Evolutionary conservation across 139 green algal species (phyloP).

Genomic region (Ettlia oleoabundans): DNA sequence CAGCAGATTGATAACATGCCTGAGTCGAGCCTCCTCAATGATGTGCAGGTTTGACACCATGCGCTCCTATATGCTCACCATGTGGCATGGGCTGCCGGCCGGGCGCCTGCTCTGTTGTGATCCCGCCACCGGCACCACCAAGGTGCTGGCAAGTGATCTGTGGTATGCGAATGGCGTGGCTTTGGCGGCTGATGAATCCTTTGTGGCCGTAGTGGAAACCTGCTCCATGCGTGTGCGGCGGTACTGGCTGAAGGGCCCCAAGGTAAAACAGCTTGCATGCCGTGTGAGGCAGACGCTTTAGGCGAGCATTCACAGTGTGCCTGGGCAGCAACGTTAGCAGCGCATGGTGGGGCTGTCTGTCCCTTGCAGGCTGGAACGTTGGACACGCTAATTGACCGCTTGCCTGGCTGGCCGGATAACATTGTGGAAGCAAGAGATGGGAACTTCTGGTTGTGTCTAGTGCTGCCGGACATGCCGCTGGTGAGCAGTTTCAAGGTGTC

Average conservation of each 20-base stretch:
- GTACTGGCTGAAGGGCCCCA: conserved; percentile 68
- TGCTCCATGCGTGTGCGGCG: conserved; percentile 47
- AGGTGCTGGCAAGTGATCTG: conserved; percentile 39
- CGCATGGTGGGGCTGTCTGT: not conserved
- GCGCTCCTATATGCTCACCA: conserved; percentile 34
- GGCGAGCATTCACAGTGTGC: too few relatives aligned
- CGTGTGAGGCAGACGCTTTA: too few relatives aligned
- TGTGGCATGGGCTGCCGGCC: conserved; percentile 42
- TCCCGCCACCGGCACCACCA: conserved; percentile 14
- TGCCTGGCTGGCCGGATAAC: conserved; percentile 81
- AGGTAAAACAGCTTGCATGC: too few relatives aligned
- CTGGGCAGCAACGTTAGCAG: too few relatives aligned
- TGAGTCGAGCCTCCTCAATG: not conserved
- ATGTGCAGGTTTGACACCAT: conserved; percentile 49
- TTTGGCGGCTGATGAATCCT: conserved; percentile 38
- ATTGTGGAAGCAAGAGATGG: conserved; percentile 53
- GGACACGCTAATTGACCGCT: conserved; percentile 59
- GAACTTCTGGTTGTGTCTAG: conserved; percentile 62
- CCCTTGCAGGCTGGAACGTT: conserved; percentile 48
- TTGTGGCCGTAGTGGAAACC: conserved; percentile 47
- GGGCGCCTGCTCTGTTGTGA: conserved; percentile 54
- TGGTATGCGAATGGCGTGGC: conserved; percentile 58
- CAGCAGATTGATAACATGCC: too few relatives aligned
- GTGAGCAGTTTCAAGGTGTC: too few relatives aligned
- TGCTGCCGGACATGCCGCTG: conserved; percentile 38